Percentiles rank a stretch among this genome's conserved stretches.
Evolutionary conservation across 2,329 filamentous ascomycete genomes (phyloP).

Genomic region (Phyllosticta capitalensis): DNA sequence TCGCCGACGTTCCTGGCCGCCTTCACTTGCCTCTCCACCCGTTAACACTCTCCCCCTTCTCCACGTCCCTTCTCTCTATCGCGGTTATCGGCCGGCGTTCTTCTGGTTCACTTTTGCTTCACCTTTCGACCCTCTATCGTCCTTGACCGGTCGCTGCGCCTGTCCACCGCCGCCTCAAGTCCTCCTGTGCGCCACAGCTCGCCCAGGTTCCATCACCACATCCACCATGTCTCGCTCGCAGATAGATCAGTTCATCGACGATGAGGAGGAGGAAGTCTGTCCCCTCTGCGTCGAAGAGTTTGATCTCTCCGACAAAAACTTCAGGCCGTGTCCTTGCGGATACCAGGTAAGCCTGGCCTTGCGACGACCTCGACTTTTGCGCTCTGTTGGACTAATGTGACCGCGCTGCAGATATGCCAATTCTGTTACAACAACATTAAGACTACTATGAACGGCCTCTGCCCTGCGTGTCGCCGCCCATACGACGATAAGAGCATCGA

Average conservation of each 20-base stretch:
- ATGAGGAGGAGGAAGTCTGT: conserved; percentile 51
- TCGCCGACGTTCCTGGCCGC: conserved; percentile 5
- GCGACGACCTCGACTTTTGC: conserved; percentile 7
- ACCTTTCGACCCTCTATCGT: neutral
- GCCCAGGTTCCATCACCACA: conserved; percentile 6
- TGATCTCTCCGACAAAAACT: conserved; percentile 94
- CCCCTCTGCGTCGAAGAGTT: conserved; percentile 98
- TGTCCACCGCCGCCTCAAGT: neutral
- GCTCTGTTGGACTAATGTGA: neutral
- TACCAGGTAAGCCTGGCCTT: conserved; percentile 66
- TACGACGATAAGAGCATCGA: conserved; percentile 97
- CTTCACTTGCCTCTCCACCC: conserved; percentile 8
- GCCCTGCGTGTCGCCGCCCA: conserved; percentile 88
- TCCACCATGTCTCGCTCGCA: conserved; percentile 38
- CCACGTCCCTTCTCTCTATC: conserved; percentile 5
- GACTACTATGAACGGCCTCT: conserved; percentile 93
- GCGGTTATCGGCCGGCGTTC: conserved; percentile 9
- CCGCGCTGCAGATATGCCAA: conserved; percentile 70
- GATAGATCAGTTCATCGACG: conserved; percentile 46
- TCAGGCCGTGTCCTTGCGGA: conserved; percentile 91
- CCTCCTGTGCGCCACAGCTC: neutral
- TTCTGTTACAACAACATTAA: conserved; percentile 99
- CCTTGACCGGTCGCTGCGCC: neutral
- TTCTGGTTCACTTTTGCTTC: conserved; percentile 5
- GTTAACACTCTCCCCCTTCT: conserved; percentile 3